Evolutionary conservation across 1,139 yeast genomes (phyloP).

Genomic region (Magnusiomyces suaveolens): DNA sequence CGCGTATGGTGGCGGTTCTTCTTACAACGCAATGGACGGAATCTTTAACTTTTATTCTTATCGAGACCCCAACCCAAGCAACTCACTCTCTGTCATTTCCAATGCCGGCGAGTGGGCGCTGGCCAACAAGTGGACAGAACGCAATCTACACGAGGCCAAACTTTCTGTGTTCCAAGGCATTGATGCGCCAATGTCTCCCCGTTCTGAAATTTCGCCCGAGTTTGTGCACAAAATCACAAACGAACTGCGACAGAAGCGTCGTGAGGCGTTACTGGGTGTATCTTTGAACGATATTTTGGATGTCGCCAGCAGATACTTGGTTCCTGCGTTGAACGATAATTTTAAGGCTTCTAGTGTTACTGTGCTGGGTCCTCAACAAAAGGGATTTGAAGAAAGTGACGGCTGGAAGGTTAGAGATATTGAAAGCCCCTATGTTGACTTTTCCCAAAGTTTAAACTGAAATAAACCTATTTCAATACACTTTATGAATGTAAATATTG

Average conservation of each 20-base stretch:
- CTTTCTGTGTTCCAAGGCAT: slow-evolving; percentile 80
- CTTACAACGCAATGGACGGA: slow-evolving; percentile 75
- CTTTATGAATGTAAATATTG: too few relatives aligned
- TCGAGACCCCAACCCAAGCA: slow-evolving; percentile 81
- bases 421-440: slow-evolving; percentile 11
- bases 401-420: slow-evolving; percentile 32
- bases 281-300: slow-evolving; percentile 49
- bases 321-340: slow-evolving; percentile 20
- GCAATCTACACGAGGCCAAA: slow-evolving; percentile 81
- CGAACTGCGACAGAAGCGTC: slow-evolving; percentile 69
- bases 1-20: slow-evolving; percentile 94
- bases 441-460: too few relatives aligned
- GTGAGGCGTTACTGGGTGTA: slow-evolving; percentile 63
- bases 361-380: slow-evolving; percentile 45
- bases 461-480: too few relatives aligned
- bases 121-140: slow-evolving; percentile 41
- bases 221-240: slow-evolving; percentile 67
- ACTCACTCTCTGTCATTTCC: slow-evolving; percentile 54
- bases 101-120: slow-evolving; percentile 50
- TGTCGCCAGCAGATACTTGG: slow-evolving; percentile 55
- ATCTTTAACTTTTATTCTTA: slow-evolving; percentile 75
- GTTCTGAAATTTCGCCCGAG: slow-evolving; percentile 60
- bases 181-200: slow-evolving; percentile 81
- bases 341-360: slow-evolving; percentile 32
- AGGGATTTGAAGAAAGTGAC: slow-evolving; percentile 28